Base-by-base conservation (phyloP, 495 filamentous ascomycete genomes). In the Aspergillus haitiensis region DNA sequence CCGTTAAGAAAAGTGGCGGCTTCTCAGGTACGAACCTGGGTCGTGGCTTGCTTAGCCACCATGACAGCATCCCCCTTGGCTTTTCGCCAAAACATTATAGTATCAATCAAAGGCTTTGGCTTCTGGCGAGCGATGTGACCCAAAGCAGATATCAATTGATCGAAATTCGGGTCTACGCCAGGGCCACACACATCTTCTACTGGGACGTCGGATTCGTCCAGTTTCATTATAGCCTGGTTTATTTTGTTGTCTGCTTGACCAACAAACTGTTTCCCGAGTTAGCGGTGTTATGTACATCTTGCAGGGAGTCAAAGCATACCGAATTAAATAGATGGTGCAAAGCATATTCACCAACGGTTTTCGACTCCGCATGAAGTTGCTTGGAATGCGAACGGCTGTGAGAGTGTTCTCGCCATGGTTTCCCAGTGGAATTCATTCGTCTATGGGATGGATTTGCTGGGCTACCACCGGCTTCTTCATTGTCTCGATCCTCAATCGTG, bases 41-140 rank as follows among this genome's bases (percentile, higher is more conserved):
- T 86, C 37, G 89, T 77, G 65, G 88, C 82, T 27, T 78, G 76
- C 46, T 84, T 78, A 31, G 83, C 83, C 16, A 72, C 70, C 50
- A 81, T 84, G 32, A 92, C 90, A 10, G 90, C 86, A 73, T 97
- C 94, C 64, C 92, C 93, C 74, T 96, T 97, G 42, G 83, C 86
- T 71, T 97, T 97, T 42, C 95, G 84, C 94, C 94, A 98, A 18
- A 92, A 84, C 91, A 98, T 98, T 61, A 98, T 88, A 9, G 91
- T 91, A 72, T 98, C 93, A 64, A 98, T 96, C 55, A 98, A 72
- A n/a, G 91, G 89, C 65, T 93, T 97, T 5, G 94, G 95, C 64
- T 97, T 96, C 65, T 89, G 87, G 35, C 91, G 88, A 54, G 92
- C 91, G 67, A 99, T 96, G 71, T 93, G 91, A 27, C 94, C 94